Percentiles rank a stretch among this genome's conserved stretches.
Conservation (phyloP, 2,329 filamentous ascomycete species). For the Sporothrix brunneoviolacea region DNA sequence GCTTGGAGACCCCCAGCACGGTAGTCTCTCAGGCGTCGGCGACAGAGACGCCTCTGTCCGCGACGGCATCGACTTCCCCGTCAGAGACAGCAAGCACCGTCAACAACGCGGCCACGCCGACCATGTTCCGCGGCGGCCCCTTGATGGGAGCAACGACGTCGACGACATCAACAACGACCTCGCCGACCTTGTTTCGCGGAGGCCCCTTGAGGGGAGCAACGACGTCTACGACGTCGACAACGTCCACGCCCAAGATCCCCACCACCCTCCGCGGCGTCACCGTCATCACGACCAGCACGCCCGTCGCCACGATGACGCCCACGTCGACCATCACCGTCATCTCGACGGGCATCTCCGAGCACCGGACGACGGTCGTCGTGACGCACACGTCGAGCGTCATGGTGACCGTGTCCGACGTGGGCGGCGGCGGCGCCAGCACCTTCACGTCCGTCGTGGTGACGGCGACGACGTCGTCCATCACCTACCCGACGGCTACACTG, state of each 20-base stretch:
- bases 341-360: conserved; percentile 2
- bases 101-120: too few species aligned
- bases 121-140: too few species aligned
- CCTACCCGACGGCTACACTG: not conserved
- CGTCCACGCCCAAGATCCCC: not conserved
- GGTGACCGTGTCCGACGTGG: not conserved
- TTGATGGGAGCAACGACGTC: too few species aligned
- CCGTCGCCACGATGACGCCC: not conserved
- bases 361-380: not conserved
- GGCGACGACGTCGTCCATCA: not conserved
- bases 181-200: too few species aligned
- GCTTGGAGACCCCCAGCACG: too few species aligned
- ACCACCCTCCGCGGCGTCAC: not conserved
- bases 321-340: not conserved
- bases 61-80: not conserved
- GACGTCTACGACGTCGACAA: not conserved
- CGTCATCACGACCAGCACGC: conserved; percentile 4
- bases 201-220: too few species aligned
- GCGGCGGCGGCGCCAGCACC: not conserved
- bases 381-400: not conserved
- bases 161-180: too few species aligned
- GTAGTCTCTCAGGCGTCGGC: not conserved
- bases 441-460: conserved; percentile 1
- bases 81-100: too few species aligned
- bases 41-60: not conserved